Base-by-base conservation (phyloP, 805 yeast genomes). In the Ogataea siamensis region DNA sequence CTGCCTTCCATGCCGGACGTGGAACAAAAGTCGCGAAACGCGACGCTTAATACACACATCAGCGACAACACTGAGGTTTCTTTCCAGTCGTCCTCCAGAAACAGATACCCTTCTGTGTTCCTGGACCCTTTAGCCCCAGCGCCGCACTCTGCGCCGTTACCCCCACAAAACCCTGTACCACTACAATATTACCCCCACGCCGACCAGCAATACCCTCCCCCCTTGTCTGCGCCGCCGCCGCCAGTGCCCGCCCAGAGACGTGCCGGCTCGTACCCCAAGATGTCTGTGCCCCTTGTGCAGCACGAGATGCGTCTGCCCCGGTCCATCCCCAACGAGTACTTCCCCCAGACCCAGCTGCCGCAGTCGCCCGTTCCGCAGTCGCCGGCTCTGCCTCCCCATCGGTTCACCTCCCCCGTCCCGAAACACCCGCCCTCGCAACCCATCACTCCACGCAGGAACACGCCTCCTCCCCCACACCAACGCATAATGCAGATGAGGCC, bases 91-190 rank as follows among this genome's bases (percentile, higher is more conserved):
- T 39, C 53, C 4, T 46, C 58, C 16, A 57, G 72, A 35, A 70
- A 62, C 23, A 53, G 79, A 44, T 62, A 67, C 39, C 77, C 77
- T 4, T 72, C 77, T 8, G 57, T 73, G 25, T 62, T 70, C 22
- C 58, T 63, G 37, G 80, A 74, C 45, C 80, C 80, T 1, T 60
- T 73, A 39, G 73, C 74, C 2, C 69, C 74, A 1, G 64, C 53
- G 3, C 70, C 71, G 10, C 39, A 34, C 16, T 34, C 20, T 10
- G 24, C 25, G n/a, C 38, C 32, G 6, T 30, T 16, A 11, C 35
- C 33, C 7, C 43, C 34, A 16, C 43, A 26, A 21, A 40, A 36
- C 23, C 34, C 27, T n/a, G 34, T 12, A 10, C 37, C 30, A 7
- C 43, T 33, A 19, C 44, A 28, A 20, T 38, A 32, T 15, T 37